Evolutionary conservation across 2,329 filamentous ascomycete genomes (phyloP).

Genomic region (Fragosphaeria purpurea): DNA sequence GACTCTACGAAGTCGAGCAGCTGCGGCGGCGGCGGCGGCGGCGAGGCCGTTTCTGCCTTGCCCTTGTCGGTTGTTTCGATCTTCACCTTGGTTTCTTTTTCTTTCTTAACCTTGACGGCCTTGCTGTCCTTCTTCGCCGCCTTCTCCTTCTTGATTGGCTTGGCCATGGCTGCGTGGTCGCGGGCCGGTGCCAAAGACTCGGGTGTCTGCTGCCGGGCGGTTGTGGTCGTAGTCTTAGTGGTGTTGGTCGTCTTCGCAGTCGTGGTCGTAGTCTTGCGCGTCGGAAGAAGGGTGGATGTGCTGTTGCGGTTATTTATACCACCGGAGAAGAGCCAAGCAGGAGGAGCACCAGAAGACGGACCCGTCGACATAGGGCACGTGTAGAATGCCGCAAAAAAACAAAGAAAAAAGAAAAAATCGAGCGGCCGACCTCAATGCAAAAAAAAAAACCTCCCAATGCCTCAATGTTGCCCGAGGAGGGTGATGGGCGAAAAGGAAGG

Average conservation of each 20-base stretch:
- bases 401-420: not conserved
- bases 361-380: constrained; percentile 1
- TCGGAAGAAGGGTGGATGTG: not conserved
- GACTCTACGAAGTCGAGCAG: constrained; percentile 56
- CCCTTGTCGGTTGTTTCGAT: constrained; percentile 11
- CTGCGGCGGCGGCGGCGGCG: constrained; percentile 38
- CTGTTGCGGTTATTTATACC: not conserved
- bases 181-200: not conserved
- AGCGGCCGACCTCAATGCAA: not conserved
- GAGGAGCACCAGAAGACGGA: constrained; percentile 1
- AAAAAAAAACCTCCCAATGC: not conserved
- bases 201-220: not conserved
- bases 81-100: not conserved
- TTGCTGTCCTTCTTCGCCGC: constrained; percentile 11
- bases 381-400: not conserved
- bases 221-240: not conserved
- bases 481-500: no score
- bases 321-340: constrained; percentile 14
- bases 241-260: constrained; percentile 1
- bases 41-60: constrained; percentile 10
- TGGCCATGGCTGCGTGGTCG: constrained; percentile 6
- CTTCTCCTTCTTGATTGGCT: constrained; percentile 12
- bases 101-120: constrained; percentile 12
- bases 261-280: not conserved
- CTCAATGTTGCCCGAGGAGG: no score